Evolutionary conservation across 2,329 filamentous ascomycete species (phyloP), one percentile per base, ranked within the genome.

Genomic region (Beauveria rudraprayagi): DNA sequence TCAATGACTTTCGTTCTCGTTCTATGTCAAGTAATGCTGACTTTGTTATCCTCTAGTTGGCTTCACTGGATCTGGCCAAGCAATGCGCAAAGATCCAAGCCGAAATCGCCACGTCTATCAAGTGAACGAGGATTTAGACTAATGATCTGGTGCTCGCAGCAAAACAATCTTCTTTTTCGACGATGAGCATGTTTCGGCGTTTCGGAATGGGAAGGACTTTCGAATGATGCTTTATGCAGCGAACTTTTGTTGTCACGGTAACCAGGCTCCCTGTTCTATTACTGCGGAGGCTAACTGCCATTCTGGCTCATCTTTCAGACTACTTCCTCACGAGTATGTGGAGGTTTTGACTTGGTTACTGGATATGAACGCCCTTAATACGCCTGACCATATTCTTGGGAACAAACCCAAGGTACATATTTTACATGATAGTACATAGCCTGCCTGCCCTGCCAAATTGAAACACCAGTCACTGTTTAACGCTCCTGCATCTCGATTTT

Each of bases 31-130:
- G 50, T 8, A 37, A 4, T 48, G 28, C 40, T 50, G 57, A 60
- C 71, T 71, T 61, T 16, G n/a, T 5, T 17, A 4, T 37, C 5
- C 22, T 53, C 7, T 66, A 97, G 94, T 99, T 70, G 94, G 94
- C 40, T 97, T 99, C 71, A 96, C 91, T 9, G 94, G 94, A 64
- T 97, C 92, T 60, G 94, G 94, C 63, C 91, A 96, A 75, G 83
- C 89, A 66, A 97, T 97, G 94, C 90, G 92, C 68, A 97, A 96
- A 75, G 94, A 97, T 71, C 85, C 86, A 53, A 86, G 87, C 64
- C 83, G 92, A 70, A 88, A 84, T 72, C 88, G 91, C 69, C 91
- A 96, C 71, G 87, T 94, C 66, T 95, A 96, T 74, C 86, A 93
- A 73, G 81, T 87, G 67, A 86, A 83, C 69, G 88, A 89, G 60